Percentiles rank a stretch among this genome's conserved stretches.
Conservation (phyloP, 129 eudicot species). For the Scalesia atractyloides region DNA sequence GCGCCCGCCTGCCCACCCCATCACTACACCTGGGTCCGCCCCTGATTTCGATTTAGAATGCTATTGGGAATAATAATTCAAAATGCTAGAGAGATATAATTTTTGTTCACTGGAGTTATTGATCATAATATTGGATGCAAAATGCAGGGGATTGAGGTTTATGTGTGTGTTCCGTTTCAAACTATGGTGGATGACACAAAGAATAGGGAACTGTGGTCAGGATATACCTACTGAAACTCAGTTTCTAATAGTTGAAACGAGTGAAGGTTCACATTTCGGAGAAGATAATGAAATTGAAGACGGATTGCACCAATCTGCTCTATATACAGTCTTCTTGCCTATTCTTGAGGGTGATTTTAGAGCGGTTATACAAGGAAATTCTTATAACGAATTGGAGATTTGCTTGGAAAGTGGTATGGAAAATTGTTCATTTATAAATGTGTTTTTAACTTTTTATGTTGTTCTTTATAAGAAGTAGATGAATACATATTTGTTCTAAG, state of each 20-base stretch:
- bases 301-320: conserved; percentile 41
- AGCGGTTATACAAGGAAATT: conserved; percentile 89
- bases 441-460: background rate
- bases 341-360: conserved; percentile 93
- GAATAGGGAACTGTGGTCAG: conserved; percentile 80
- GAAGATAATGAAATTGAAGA: conserved; percentile 31
- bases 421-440: background rate
- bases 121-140: conserved; percentile 1
- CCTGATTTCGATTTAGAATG: background rate
- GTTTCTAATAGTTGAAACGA: conserved; percentile 67
- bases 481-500: background rate
- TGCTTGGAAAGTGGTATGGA: conserved; percentile 89
- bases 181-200: conserved; percentile 96
- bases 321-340: conserved; percentile 81
- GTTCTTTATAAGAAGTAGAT: background rate
- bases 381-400: conserved; percentile 70
- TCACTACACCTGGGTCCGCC: too few species aligned
- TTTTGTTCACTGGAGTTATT: conserved; percentile 8
- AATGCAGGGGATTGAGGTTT: conserved; percentile 75
- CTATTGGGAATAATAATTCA: background rate
- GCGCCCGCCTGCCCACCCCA: too few species aligned
- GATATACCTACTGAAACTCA: conserved; percentile 90
- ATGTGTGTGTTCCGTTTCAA: conserved; percentile 88
- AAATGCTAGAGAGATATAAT: background rate
- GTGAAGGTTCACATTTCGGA: conserved; percentile 48